Base-by-base conservation (phyloP, 2,329 filamentous ascomycete species). In the Ceratocystiopsis sp. region DNA sequence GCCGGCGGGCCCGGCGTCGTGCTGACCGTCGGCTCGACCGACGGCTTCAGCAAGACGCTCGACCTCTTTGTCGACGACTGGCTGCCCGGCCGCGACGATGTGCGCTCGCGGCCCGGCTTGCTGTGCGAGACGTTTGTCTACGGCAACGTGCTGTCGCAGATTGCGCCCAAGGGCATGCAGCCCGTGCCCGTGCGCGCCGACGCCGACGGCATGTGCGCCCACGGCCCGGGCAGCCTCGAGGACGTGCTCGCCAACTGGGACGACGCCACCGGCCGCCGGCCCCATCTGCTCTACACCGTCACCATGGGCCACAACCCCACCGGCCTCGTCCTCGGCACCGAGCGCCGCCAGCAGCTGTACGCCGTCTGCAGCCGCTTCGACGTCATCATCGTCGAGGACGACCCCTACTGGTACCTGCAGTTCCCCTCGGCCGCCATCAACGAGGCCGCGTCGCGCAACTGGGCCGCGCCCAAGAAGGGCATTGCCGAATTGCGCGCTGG, bases 371-470 rank as follows among this genome's bases (percentile, higher is more conserved):
- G 77, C 57, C 73, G 80, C 56, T 93, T 84, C 62, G 86, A 95
- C 59, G 73, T 95, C 49, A 73, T 95, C 54, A 94, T 95, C 50
- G 64, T 93, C 48, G 89, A 96, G 60, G 89, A 96, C 53, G 87
- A 95, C 49, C 89, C 89, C 7, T 95, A 95, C 64, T 95, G 85
- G 84, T 89, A 91, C 59, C 68, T 96, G 10, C 89, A 95, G 58
- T 95, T 75, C 59, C 84, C 85, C 0, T 82, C 82, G 1, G 78
- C 82, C 0, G 71, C 65, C 42, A 39, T 55, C 21, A 60, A 61
- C 40, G 64, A 74, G 55, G 65, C 72, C 52, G 65, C 68, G 53
- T 65, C 68, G 16, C 59, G 67, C 35, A 57, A 58, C 42, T 50
- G 57, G 34, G 60, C 54, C 38, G 52, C 51, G 43, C 57, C 57